Percentiles rank a stretch among this genome's conserved stretches.
Evolutionary conservation across 2,329 filamentous ascomycete genomes (phyloP).

Genomic region (Zopfia rhizophila): DNA sequence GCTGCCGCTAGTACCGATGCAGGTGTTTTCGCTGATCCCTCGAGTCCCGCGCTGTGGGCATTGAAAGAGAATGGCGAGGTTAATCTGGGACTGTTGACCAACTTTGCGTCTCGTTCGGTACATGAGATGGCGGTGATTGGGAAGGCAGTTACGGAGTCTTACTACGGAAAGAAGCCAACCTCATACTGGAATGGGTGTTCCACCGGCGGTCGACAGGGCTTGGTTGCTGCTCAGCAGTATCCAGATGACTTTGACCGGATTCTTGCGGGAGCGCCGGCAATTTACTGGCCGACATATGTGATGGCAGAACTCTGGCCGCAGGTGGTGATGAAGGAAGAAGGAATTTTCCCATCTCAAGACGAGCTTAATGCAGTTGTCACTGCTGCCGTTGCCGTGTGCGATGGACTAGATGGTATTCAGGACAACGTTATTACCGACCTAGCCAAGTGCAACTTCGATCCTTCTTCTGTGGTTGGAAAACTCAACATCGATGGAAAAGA

Average conservation of each 20-base stretch:
- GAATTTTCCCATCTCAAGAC: conserved; percentile 20
- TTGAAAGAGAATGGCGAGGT: conserved; percentile 20
- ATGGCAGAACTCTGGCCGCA: conserved; percentile 34
- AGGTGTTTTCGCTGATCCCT: conserved; percentile 33
- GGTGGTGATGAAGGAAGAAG: conserved; percentile 37
- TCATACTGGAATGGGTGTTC: conserved; percentile 51
- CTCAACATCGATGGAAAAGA: too few relatives aligned
- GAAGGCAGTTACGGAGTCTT: not conserved
- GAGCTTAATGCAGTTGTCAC: conserved; percentile 32
- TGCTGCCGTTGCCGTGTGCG: conserved; percentile 31
- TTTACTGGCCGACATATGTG: conserved; percentile 26
- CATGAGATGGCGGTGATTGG: conserved; percentile 1
- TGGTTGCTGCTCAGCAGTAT: conserved; percentile 43
- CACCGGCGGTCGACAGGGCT: conserved; percentile 44
- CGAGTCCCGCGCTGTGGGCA: conserved; percentile 29
- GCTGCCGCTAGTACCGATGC: conserved; percentile 47
- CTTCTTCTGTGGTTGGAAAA: conserved; percentile 14
- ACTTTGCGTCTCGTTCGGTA: conserved; percentile 5
- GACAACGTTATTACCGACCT: conserved; percentile 43
- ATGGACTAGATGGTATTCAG: conserved; percentile 34
- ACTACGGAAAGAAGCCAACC: conserved; percentile 15
- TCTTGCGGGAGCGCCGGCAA: conserved; percentile 39
- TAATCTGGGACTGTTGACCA: not conserved
- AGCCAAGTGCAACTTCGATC: conserved; percentile 33
- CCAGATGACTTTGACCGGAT: conserved; percentile 43